These are phyloP conservation scores for Mucor circinelloides DNA, from an alignment of 371 early-diverging fungal species.

Conservation along the genomic window DNA sequence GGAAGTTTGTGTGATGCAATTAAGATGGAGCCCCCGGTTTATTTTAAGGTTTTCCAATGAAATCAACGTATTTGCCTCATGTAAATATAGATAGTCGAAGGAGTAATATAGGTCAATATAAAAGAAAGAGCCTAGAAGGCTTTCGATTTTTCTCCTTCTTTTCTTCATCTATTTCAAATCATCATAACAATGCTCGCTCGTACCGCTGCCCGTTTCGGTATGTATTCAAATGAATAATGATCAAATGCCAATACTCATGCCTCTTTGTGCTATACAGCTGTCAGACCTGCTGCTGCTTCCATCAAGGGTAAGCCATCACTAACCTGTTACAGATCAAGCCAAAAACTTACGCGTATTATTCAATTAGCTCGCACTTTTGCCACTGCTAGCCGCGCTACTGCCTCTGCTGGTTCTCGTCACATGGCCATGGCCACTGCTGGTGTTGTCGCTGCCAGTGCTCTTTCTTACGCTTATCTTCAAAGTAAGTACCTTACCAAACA, in stretches of 20 bases:
- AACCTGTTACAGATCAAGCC: background rate
- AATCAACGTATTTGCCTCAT: background rate
- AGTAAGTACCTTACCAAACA: conserved; percentile 16
- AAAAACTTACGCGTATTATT: background rate
- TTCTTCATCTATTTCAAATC: conserved; percentile 16
- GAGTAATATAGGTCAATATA: background rate
- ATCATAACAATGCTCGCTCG: conserved; percentile 44
- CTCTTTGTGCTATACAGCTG: conserved; percentile 6
- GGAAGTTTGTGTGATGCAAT: conserved; percentile 10
- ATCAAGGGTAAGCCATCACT: conserved; percentile 34
- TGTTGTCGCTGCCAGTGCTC: conserved; percentile 52
- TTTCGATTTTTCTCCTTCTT: background rate
- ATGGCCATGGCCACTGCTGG: conserved; percentile 49
- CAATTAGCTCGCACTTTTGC: conserved; percentile 50
- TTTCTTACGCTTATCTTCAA: conserved; percentile 51
- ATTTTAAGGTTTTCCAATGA: conserved; percentile 2
- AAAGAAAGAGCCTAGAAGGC: background rate
- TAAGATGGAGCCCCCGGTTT: conserved; percentile 9
- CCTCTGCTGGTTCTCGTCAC: conserved; percentile 38
- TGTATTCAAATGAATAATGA: background rate
- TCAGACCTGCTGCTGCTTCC: conserved; percentile 39
- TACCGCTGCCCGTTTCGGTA: conserved; percentile 47
- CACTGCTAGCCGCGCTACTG: conserved; percentile 49
- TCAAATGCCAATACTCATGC: background rate
- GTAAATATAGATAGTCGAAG: background rate